These are phyloP conservation scores for Phytophthora chlamydospora DNA, from an alignment of 352 stramenopile genomes.

Conservation along the genomic window DNA sequence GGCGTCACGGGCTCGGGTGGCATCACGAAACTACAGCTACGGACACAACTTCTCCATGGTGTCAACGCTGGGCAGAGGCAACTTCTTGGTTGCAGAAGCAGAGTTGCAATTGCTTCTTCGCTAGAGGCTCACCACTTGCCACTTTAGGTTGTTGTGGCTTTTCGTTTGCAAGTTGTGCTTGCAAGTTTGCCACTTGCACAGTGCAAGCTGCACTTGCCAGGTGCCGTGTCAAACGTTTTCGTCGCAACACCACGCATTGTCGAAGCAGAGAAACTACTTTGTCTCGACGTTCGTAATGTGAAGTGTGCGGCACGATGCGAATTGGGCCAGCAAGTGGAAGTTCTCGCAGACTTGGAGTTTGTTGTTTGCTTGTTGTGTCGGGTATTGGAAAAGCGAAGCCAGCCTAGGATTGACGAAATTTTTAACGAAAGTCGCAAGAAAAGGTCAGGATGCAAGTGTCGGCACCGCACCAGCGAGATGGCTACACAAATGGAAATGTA, in stretches of 20 bases:
- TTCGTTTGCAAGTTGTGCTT: too few species aligned
- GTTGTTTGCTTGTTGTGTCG: neutral
- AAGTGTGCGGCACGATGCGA: too few species aligned
- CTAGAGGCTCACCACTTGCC: too few species aligned
- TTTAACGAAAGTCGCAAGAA: too few species aligned
- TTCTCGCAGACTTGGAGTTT: neutral
- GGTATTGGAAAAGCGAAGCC: constrained; percentile 7
- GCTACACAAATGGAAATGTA: constrained; percentile 3
- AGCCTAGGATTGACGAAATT: constrained; percentile 1
- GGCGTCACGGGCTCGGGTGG: neutral
- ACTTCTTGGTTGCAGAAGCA: too few species aligned
- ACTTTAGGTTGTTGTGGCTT: too few species aligned
- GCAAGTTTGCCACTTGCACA: too few species aligned
- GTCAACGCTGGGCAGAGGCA: too few species aligned
- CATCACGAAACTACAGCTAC: too few species aligned
- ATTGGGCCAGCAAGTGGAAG: neutral
- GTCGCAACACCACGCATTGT: constrained; percentile 1
- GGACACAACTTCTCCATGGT: too few species aligned
- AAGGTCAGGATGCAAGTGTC: too few species aligned
- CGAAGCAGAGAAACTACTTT: constrained; percentile 6
- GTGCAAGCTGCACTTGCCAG: neutral
- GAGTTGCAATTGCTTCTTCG: too few species aligned
- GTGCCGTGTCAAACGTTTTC: neutral
- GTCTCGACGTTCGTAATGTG: constrained; percentile 3
- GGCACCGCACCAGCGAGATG: constrained; percentile 14